Evolutionary conservation across 352 stramenopile species (phyloP).

Genomic region (Saprolegnia parasitica): DNA sequence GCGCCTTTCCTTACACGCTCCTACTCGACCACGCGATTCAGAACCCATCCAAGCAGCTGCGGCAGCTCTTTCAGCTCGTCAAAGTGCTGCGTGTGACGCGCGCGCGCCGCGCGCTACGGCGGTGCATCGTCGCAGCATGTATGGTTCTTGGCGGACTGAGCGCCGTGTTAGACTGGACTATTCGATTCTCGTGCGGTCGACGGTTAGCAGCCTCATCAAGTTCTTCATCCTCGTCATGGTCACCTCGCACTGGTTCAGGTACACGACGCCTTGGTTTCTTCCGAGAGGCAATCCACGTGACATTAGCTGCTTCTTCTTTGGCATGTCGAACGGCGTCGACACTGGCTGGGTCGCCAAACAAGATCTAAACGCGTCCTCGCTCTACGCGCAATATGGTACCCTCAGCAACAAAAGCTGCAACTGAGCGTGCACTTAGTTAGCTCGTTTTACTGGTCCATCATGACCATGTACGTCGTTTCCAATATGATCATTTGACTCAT

Average conservation of each 20-base stretch:
- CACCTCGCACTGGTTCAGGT: conserved; percentile 76
- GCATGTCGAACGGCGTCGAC: conserved; percentile 45
- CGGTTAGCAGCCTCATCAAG: conserved; percentile 70
- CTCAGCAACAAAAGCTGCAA: too few species aligned
- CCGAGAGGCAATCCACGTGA: not conserved
- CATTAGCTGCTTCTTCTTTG: conserved; percentile 53
- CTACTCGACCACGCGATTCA: conserved; percentile 36
- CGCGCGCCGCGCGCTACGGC: conserved; percentile 58
- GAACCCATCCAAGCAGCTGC: conserved; percentile 5
- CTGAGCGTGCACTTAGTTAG: too few species aligned
- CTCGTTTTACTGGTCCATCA: conserved; percentile 73
- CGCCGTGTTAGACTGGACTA: conserved; percentile 49
- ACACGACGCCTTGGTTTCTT: not conserved
- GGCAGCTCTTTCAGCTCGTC: conserved; percentile 56
- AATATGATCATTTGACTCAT: not conserved
- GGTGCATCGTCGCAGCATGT: too few species aligned
- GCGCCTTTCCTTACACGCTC: conserved; percentile 66
- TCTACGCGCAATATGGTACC: conserved; percentile 60
- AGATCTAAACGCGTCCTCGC: conserved; percentile 36
- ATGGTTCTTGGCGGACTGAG: not conserved
- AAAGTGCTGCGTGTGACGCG: conserved; percentile 52
- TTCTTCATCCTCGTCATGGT: conserved; percentile 73
- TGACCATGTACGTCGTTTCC: conserved; percentile 51
- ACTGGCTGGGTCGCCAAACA: conserved; percentile 45
- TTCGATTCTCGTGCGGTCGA: conserved; percentile 62